Percentiles rank a stretch among this genome's conserved stretches.
Evolutionary conservation across 306 rosid species (phyloP).

Genomic region (Leucaena leucocephala): DNA sequence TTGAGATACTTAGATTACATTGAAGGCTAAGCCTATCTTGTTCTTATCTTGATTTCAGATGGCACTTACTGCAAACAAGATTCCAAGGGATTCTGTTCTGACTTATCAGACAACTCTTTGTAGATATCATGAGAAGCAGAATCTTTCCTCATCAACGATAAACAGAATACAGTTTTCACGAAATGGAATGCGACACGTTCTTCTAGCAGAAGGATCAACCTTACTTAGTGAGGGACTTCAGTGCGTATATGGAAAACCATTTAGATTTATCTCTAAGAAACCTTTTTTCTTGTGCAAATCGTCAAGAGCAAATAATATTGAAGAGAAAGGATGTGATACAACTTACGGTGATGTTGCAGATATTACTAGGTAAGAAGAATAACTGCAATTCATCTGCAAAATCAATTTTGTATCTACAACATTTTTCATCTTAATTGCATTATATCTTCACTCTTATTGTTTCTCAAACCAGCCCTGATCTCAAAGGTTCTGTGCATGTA

Average conservation of each 20-base stretch:
- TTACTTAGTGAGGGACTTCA: slow-evolving; percentile 42
- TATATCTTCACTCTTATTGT: slow-evolving; percentile 6
- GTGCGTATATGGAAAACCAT: slow-evolving; percentile 47
- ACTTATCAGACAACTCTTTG: slow-evolving; percentile 51
- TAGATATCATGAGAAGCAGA: slow-evolving; percentile 50
- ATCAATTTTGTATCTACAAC: not conserved
- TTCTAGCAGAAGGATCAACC: slow-evolving; percentile 40
- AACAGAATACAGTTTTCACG: slow-evolving; percentile 47
- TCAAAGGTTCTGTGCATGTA: slow-evolving; percentile 33
- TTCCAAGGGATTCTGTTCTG: slow-evolving; percentile 59
- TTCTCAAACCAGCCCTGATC: slow-evolving; percentile 22
- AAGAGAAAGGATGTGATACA: slow-evolving; percentile 55
- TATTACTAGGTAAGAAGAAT: slow-evolving; percentile 54
- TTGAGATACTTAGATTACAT: slow-evolving; percentile 40
- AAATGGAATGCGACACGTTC: slow-evolving; percentile 45
- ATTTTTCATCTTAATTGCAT: slow-evolving; percentile 24
- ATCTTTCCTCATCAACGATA: slow-evolving; percentile 42
- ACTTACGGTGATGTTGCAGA: slow-evolving; percentile 62
- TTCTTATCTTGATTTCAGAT: slow-evolving; percentile 45
- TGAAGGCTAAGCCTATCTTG: slow-evolving; percentile 41
- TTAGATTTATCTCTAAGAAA: slow-evolving; percentile 52
- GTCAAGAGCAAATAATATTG: slow-evolving; percentile 60
- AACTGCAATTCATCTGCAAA: not conserved
- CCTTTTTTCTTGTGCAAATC: slow-evolving; percentile 56
- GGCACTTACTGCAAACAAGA: slow-evolving; percentile 59